Evolutionary conservation across 1,284 basidiomycete species (phyloP), one percentile per base, ranked within the genome.

Genomic region (Trichosporon faecale): DNA sequence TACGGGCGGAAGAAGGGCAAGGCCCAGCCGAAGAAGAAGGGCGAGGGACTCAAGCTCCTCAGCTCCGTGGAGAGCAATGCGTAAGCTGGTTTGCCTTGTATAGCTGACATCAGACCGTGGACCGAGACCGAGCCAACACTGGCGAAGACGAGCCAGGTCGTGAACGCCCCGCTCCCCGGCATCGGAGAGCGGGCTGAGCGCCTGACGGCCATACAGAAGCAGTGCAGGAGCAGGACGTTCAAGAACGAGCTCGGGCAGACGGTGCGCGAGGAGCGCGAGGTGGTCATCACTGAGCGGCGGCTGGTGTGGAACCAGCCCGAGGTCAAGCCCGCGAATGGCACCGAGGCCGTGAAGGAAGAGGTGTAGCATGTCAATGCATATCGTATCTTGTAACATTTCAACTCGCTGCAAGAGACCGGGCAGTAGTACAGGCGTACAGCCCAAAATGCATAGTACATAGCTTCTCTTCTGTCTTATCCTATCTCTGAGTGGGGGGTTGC

Each of bases 251-350:
- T 33, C 4, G 73, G 66, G 0, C 66, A 72, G 69, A 49, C 35
- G 1, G 69, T 72, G 25, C 18, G 67, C 2, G 69, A 72, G 66
- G 70, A 74, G 64, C 68, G 70, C 64, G 72, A 71, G 40, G 12
- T 73, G 14, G 64, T 70, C 46, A 67, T 71, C 55, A 70, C 73
- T 8, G 70, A 74, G 64, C 52, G 61, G 18, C 65, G 73, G 18
- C 31, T 63, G 0, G 37, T 64, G 18, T 68, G 66, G 67, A 25
- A 33, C 25, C 40, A 64, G 18, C 25, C 67, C 2, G 31, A 52
- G 29, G 40, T 35, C 6, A 35, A 68, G 31, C n/a, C 29, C 3
- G 14, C 55, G 2, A 60, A 31, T 8, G 27, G 57, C 4, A 16
- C 27, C 16, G 5, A 61, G 12, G 29, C 9, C 21, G 8, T 31